Percentiles rank a stretch among this genome's conserved stretches.
Evolutionary conservation across 1,139 yeast genomes (phyloP).

Genomic region (Taphrina betulina): DNA sequence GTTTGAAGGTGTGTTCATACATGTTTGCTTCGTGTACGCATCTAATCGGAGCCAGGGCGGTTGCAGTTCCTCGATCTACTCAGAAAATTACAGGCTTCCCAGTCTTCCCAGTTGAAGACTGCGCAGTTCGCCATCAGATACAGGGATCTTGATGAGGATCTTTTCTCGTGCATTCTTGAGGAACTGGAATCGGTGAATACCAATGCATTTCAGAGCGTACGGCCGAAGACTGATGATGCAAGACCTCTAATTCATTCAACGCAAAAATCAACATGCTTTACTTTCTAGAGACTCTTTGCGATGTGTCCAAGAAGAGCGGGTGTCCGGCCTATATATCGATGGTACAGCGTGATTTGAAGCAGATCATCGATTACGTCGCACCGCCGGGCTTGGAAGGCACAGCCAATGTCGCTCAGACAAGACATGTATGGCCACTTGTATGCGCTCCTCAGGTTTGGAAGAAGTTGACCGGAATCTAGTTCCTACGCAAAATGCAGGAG

Average conservation of each 20-base stretch:
- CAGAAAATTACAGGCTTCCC: slow-evolving; percentile 61
- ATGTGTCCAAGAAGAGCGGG: slow-evolving; percentile 42
- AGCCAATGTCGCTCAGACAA: slow-evolving; percentile 51
- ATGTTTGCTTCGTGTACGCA: slow-evolving; percentile 6
- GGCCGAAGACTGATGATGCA: not conserved
- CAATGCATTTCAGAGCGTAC: too few species aligned
- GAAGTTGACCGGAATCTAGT: too few species aligned
- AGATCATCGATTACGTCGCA: slow-evolving; percentile 55
- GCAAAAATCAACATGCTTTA: slow-evolving; percentile 65
- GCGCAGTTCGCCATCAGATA: slow-evolving; percentile 41
- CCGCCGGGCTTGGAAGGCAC: slow-evolving; percentile 50
- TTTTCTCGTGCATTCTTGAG: slow-evolving; percentile 68
- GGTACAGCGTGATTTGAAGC: slow-evolving; percentile 49
- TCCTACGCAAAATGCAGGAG: slow-evolving; percentile 35
- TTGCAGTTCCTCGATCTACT: slow-evolving; percentile 65
- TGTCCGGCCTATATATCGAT: slow-evolving; percentile 36
- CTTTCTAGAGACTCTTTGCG: slow-evolving; percentile 60
- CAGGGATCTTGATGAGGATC: slow-evolving; percentile 63
- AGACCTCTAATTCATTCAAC: slow-evolving; percentile 50
- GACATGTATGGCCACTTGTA: slow-evolving; percentile 40
- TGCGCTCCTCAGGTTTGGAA: too few species aligned
- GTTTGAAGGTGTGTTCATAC: slow-evolving; percentile 34
- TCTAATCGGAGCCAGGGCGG: slow-evolving; percentile 66
- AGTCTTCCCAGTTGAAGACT: slow-evolving; percentile 41
- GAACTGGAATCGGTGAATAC: slow-evolving; percentile 53